Conservation (phyloP, 805 yeast species). For the Monosporozyma servazzii region DNA sequence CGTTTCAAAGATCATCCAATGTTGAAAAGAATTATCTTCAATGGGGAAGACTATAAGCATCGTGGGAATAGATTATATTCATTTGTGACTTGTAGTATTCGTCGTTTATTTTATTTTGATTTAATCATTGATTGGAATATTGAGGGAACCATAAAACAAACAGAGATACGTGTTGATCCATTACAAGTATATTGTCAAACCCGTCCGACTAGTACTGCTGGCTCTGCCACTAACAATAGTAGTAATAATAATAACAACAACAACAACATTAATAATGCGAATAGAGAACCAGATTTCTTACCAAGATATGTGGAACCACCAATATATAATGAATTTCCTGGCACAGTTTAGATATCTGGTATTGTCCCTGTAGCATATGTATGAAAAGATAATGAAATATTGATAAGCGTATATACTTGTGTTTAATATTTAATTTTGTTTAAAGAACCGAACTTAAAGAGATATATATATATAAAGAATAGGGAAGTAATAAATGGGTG, state of each 20-base stretch:
- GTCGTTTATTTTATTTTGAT: slow-evolving; percentile 23
- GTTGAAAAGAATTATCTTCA: slow-evolving; percentile 18
- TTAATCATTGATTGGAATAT: slow-evolving; percentile 23
- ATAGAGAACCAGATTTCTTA: slow-evolving; percentile 9
- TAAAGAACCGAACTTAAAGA: background rate
- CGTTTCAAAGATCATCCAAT: slow-evolving; percentile 16
- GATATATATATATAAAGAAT: background rate
- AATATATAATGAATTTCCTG: slow-evolving; percentile 12
- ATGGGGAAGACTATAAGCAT: slow-evolving; percentile 27
- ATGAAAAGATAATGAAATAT: background rate
- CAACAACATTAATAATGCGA: background rate
- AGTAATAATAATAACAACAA: too few relatives aligned
- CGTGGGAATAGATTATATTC: slow-evolving; percentile 28
- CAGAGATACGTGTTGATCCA: slow-evolving; percentile 19
- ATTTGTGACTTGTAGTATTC: slow-evolving; percentile 24
- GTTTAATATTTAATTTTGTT: background rate
- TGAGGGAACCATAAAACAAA: slow-evolving; percentile 12
- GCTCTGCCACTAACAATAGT: background rate
- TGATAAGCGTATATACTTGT: too few relatives aligned
- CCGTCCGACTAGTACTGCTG: background rate
- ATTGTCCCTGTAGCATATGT: background rate
- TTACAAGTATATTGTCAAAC: slow-evolving; percentile 19
- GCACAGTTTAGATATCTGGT: background rate
- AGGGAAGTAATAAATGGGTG: background rate
- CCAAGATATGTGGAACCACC: slow-evolving; percentile 26